These are phyloP conservation scores for Abortiporus biennis DNA, from an alignment of 1,284 basidiomycete genomes.

Conservation along the genomic window DNA sequence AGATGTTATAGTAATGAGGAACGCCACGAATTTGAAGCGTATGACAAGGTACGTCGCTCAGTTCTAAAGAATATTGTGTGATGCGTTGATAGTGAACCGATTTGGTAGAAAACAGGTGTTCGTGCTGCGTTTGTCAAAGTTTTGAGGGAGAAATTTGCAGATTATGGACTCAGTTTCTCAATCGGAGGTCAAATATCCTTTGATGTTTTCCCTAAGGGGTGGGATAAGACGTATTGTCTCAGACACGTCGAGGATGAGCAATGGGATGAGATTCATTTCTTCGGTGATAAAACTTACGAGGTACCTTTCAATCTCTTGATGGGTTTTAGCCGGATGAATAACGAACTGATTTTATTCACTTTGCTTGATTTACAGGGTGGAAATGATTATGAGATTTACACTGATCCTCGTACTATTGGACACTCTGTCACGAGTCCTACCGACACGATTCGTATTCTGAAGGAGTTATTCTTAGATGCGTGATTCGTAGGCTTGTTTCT, in stretches of 20 bases:
- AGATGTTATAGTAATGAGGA: slow-evolving; percentile 38
- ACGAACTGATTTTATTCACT: not conserved
- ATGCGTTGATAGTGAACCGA: slow-evolving; percentile 25
- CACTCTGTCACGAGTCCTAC: slow-evolving; percentile 76
- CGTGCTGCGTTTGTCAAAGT: slow-evolving; percentile 75
- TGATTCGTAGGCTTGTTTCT: too few species aligned
- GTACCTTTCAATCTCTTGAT: slow-evolving; percentile 32
- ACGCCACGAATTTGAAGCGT: slow-evolving; percentile 73
- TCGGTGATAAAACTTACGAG: slow-evolving; percentile 89
- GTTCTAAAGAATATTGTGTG: too few species aligned
- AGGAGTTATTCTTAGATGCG: slow-evolving; percentile 83
- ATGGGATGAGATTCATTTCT: slow-evolving; percentile 97
- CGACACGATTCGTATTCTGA: slow-evolving; percentile 72
- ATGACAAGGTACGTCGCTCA: slow-evolving; percentile 69
- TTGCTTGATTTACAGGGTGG: slow-evolving; percentile 56
- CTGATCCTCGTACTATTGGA: slow-evolving; percentile 80
- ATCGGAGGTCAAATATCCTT: slow-evolving; percentile 98
- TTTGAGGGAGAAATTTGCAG: slow-evolving; percentile 77
- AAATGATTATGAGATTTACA: slow-evolving; percentile 94
- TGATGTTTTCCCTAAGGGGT: slow-evolving; percentile 89
- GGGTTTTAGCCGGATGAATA: too few species aligned
- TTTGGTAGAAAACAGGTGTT: slow-evolving; percentile 51
- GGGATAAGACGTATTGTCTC: slow-evolving; percentile 97
- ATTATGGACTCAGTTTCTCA: slow-evolving; percentile 84
- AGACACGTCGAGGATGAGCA: slow-evolving; percentile 76